Base-by-base conservation (phyloP, 352 stramenopile species). In the Phytopythium boreale region DNA sequence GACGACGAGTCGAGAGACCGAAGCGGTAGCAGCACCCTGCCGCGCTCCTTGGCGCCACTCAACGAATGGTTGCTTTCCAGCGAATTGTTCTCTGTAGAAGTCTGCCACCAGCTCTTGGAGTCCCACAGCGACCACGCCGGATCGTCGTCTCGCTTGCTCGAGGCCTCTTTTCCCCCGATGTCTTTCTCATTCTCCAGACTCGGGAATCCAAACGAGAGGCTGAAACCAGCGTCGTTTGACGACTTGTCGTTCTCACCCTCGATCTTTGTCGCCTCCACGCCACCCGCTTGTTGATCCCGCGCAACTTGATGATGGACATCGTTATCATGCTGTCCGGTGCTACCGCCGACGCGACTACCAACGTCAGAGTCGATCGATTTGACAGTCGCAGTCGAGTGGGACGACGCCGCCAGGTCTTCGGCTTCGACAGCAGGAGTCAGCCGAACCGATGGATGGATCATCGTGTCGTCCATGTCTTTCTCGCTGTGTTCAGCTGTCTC, bases 1-100 rank as follows among this genome's bases (percentile, higher is more conserved):
- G 55, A 24, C 20, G 22, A 24, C 31, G 24, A n/a, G n/a, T 36
- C 55, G 36, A 60, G 22, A 1, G 34, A 31, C 4, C 17, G 36
- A 27, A 58, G 51, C n/a, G 14, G 51, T 19, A 29, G n/a, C 19
- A 43, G 51, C 20, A 11, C 20, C 12, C 19, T 17, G 22, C 14
- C 8, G 24, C 36, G n/a, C 10, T 34, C 55, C 17, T 26, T 44
- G 17, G 4, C 11, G 10, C 5, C 22, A 5, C 15, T n/a, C 4
- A 34, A 19, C 14, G 14, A 20, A 15, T 36, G 55, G 24, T 47
- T 60, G 14, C 55, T 46, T 14, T 60, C 55, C 11, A 50, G 55
- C 4, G 36, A 46, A 24, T 24, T 60, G 55, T 60, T 60, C 55
- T 60, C 55, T 1, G 55, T n/a, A 1, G 55, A 60, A 34, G 55